phyloP scores from a whole-genome alignment of 2,329 filamentous ascomycete species.

The Talaromyces sp. region DNA sequence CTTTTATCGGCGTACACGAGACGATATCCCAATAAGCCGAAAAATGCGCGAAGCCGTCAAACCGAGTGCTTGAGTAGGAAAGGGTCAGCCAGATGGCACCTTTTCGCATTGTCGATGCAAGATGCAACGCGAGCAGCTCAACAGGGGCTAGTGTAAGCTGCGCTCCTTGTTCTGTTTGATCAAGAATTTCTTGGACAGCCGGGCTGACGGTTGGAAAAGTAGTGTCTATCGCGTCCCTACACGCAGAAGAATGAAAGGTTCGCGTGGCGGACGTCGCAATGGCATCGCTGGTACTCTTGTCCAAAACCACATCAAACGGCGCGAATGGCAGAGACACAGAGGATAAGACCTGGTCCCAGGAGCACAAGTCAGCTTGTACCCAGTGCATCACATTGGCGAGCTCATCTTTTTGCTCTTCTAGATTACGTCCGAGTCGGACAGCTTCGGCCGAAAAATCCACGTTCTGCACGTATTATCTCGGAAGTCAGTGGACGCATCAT shows the following conservation, averaged over 20 bases:
- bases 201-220: background rate
- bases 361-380: constrained; percentile 24
- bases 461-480: constrained; percentile 18
- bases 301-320: constrained; percentile 28
- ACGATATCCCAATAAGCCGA: constrained; percentile 22
- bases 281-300: constrained; percentile 34
- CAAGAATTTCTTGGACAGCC: background rate
- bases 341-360: constrained; percentile 22
- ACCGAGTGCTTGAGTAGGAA: constrained; percentile 29
- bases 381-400: constrained; percentile 24
- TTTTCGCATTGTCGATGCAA: constrained; percentile 22
- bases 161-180: background rate
- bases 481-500: background rate
- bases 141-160: constrained; percentile 23
- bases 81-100: constrained; percentile 26
- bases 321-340: constrained; percentile 17
- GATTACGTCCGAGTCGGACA: constrained; percentile 25
- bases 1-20: constrained; percentile 24
- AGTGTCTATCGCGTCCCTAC: background rate
- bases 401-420: constrained; percentile 15
- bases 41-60: constrained; percentile 21
- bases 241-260: constrained; percentile 8
- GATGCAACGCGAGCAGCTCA: constrained; percentile 28
- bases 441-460: constrained; percentile 33
- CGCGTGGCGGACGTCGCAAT: constrained; percentile 23